Conservation (phyloP, 352 stramenopile genomes). For the Hyphochytrium catenoides region DNA sequence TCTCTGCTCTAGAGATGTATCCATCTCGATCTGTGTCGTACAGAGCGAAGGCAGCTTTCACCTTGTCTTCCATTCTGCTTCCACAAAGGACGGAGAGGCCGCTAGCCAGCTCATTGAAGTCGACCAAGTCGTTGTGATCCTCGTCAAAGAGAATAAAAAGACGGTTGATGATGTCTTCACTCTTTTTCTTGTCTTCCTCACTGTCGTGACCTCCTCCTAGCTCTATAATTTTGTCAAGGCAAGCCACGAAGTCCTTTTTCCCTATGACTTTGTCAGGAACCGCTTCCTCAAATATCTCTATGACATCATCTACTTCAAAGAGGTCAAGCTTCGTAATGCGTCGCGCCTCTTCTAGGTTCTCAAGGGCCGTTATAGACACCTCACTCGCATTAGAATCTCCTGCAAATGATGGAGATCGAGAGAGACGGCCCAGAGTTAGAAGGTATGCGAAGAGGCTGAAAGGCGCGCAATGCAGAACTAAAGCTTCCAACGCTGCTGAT, state of each 20-base stretch:
- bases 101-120: conserved; percentile 57
- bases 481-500: too few relatives aligned
- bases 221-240: conserved; percentile 59
- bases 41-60: conserved; percentile 46
- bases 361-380: too few relatives aligned
- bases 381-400: too few relatives aligned
- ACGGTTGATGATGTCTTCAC: conserved; percentile 43
- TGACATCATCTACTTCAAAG: conserved; percentile 60
- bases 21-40: conserved; percentile 60
- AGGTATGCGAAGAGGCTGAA: too few relatives aligned
- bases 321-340: conserved; percentile 49
- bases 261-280: conserved; percentile 41
- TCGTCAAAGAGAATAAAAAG: conserved; percentile 59
- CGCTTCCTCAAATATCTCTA: conserved; percentile 60
- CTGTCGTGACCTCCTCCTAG: conserved; percentile 36
- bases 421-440: too few relatives aligned
- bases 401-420: too few relatives aligned
- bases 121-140: conserved; percentile 52
- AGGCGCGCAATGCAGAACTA: too few relatives aligned
- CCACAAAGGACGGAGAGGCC: conserved; percentile 52
- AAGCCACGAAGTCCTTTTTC: conserved; percentile 57
- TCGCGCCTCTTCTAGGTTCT: conserved; percentile 8
- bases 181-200: conserved; percentile 34
- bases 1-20: conserved; percentile 57
- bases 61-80: conserved; percentile 58